These are phyloP conservation scores for Fusarium zealandicum DNA, from an alignment of 2,329 filamentous ascomycete species.

Conservation along the genomic window DNA sequence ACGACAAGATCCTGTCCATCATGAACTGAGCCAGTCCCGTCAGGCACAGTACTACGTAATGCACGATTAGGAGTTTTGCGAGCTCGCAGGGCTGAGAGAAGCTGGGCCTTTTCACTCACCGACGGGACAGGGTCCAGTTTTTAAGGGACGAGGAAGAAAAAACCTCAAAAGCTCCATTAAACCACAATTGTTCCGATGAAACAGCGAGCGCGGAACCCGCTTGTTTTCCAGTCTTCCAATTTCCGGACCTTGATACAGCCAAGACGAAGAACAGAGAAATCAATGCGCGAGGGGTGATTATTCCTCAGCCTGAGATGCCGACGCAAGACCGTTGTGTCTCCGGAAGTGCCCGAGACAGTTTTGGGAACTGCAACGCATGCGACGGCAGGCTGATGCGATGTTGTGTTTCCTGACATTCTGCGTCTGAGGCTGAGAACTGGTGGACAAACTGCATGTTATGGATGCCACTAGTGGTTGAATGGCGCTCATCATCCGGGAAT, in stretches of 20 bases:
- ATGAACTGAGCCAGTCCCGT: background rate
- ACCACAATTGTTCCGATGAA: constrained; percentile 5
- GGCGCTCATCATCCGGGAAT: constrained; percentile 24
- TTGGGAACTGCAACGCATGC: constrained; percentile 15
- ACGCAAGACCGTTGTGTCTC: constrained; percentile 11
- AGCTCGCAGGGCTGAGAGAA: constrained; percentile 25
- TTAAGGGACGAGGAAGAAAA: constrained; percentile 10
- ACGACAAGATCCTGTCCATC: background rate
- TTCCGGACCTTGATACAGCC: background rate
- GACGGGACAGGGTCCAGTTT: constrained; percentile 24
- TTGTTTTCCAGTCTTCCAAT: constrained; percentile 2
- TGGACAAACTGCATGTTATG: constrained; percentile 10
- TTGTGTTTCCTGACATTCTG: background rate
- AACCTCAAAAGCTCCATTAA: constrained; percentile 15
- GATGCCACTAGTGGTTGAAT: constrained; percentile 16
- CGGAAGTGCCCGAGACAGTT: constrained; percentile 14
- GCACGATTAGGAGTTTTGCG: constrained; percentile 1
- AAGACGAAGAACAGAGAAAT: background rate
- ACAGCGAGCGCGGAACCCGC: background rate
- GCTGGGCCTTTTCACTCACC: constrained; percentile 16
- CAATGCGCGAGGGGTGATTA: background rate
- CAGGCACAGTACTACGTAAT: constrained; percentile 5
- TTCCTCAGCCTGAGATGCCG: constrained; percentile 5
- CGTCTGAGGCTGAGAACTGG: constrained; percentile 22
- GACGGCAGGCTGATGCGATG: constrained; percentile 8